These are phyloP conservation scores for Starmera quercuum DNA, from an alignment of 805 yeast species.

Conservation along the genomic window DNA sequence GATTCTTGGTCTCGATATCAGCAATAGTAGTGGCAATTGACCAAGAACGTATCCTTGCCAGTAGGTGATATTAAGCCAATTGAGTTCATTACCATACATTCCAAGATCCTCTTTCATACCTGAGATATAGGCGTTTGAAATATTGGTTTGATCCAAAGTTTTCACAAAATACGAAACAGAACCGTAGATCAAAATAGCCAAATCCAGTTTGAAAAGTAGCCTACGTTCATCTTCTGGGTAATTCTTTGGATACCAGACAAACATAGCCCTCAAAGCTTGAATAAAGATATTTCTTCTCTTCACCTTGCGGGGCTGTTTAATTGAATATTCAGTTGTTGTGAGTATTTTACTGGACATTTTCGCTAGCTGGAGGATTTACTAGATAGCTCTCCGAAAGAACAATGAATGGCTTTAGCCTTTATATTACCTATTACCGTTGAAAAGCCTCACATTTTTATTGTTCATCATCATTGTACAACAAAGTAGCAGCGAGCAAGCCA, in stretches of 20 bases:
- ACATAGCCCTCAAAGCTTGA: conserved; percentile 1
- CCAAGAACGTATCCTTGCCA: conserved; percentile 5
- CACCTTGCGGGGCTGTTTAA: too few relatives aligned
- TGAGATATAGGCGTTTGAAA: conserved; percentile 52
- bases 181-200: conserved; percentile 5
- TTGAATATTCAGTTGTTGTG: too few relatives aligned
- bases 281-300: too few relatives aligned
- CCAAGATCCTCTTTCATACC: conserved; percentile 48
- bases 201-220: conserved; percentile 4
- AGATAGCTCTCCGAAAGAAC: too few relatives aligned
- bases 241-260: conserved; percentile 6
- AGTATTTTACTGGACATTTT: too few relatives aligned
- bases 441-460: too few relatives aligned
- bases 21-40: conserved; percentile 2
- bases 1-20: conserved; percentile 36
- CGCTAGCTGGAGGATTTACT: too few relatives aligned
- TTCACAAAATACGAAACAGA: conserved; percentile 27
- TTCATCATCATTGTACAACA: too few relatives aligned
- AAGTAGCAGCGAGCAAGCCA: too few relatives aligned
- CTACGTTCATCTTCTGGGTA: conserved; percentile 2
- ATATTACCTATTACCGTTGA: too few relatives aligned
- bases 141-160: conserved; percentile 49
- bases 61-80: conserved; percentile 2
- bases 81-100: conserved; percentile 54
- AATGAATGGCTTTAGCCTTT: too few relatives aligned